These are phyloP conservation scores for Thielaviopsis ethacetica DNA, from an alignment of 2,329 filamentous ascomycete species.

Conservation along the genomic window DNA sequence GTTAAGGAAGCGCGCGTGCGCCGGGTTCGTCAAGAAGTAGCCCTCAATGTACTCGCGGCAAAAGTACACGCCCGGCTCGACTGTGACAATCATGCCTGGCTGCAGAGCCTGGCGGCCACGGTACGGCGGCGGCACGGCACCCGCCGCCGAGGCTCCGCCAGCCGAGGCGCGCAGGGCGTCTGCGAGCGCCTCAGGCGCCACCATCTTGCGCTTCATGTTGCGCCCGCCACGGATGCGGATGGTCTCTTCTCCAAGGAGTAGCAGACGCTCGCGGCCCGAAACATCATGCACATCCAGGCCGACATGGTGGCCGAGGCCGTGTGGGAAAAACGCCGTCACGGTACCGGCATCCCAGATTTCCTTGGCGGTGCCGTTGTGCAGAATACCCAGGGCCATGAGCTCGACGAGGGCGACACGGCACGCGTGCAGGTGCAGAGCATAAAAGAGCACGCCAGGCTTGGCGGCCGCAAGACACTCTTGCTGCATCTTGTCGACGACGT, in stretches of 20 bases:
- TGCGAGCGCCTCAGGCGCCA: conserved; percentile 22
- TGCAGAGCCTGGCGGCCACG: conserved; percentile 27
- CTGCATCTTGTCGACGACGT: conserved; percentile 70
- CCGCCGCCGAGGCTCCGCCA: conserved; percentile 1
- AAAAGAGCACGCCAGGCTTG: conserved; percentile 52
- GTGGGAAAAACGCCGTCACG: conserved; percentile 47
- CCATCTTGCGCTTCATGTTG: conserved; percentile 23
- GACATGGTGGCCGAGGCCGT: conserved; percentile 48
- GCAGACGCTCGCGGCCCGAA: conserved; percentile 24
- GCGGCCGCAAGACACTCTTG: conserved; percentile 52
- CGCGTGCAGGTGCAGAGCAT: conserved; percentile 56
- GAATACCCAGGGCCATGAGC: conserved; percentile 53
- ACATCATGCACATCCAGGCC: conserved; percentile 51
- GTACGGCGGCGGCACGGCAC: conserved; percentile 15
- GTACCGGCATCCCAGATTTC: conserved; percentile 37
- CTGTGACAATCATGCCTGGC: conserved; percentile 55
- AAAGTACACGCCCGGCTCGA: conserved; percentile 72
- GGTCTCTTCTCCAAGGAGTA: conserved; percentile 18
- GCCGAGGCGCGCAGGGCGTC: conserved; percentile 11
- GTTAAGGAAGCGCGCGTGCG: conserved; percentile 49
- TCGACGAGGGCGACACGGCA: conserved; percentile 56
- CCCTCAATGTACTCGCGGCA: conserved; percentile 56
- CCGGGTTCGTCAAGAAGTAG: conserved; percentile 42
- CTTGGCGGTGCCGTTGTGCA: conserved; percentile 43
- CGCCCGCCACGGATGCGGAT: conserved; percentile 18